Evolutionary conservation across 768 basidiomycete genomes (phyloP).

Genomic region (Trichaptum fuscoviolaceum): DNA sequence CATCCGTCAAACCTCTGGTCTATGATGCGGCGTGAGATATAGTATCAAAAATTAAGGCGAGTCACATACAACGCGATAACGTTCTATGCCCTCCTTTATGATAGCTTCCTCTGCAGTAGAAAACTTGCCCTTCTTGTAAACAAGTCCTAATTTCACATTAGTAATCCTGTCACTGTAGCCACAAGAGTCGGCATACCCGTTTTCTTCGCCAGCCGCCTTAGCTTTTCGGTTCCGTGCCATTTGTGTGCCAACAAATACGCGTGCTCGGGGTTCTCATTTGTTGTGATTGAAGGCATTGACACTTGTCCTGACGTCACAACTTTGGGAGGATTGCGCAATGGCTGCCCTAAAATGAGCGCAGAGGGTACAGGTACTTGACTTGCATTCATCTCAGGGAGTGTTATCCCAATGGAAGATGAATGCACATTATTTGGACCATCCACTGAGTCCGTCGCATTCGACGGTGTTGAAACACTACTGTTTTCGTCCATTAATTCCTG

Average conservation of each 20-base stretch:
- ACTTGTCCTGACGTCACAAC: constrained; percentile 34
- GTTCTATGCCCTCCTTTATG: constrained; percentile 57
- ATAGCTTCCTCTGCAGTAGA: constrained; percentile 72
- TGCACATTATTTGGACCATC: constrained; percentile 20
- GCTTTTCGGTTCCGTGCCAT: constrained; percentile 68
- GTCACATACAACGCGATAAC: constrained; percentile 49
- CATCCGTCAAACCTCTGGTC: constrained; percentile 47
- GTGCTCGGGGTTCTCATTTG: constrained; percentile 47
- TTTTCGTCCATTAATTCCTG: not conserved
- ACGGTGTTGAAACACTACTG: not conserved
- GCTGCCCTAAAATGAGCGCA: constrained; percentile 18
- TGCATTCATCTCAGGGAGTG: constrained; percentile 37
- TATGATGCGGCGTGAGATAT: constrained; percentile 20
- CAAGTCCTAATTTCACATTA: constrained; percentile 41
- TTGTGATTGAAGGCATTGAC: constrained; percentile 24
- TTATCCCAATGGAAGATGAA: constrained; percentile 22
- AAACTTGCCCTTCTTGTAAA: constrained; percentile 86
- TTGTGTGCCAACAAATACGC: constrained; percentile 69
- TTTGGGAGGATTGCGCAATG: constrained; percentile 32
- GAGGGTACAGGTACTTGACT: constrained; percentile 35
- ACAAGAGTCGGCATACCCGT: constrained; percentile 44
- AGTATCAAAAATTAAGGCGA: constrained; percentile 4
- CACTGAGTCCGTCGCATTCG: constrained; percentile 8
- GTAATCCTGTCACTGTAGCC: constrained; percentile 5
- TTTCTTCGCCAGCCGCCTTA: constrained; percentile 61